Conservation (phyloP, 352 stramenopile genomes). For the Phytophthora pini region DNA sequence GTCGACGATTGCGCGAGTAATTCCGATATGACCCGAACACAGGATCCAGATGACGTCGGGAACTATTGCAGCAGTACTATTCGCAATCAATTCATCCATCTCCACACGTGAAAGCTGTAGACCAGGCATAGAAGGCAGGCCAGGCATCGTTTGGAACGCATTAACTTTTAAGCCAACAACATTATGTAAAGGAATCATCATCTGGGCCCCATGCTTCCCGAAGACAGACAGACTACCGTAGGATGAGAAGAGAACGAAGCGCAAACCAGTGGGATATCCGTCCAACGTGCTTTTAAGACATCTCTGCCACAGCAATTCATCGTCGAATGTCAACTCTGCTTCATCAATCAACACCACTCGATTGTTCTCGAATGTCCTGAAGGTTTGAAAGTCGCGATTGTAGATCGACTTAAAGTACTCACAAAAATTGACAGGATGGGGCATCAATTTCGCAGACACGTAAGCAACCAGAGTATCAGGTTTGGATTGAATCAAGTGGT, state of each 20-base stretch:
- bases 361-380: conserved; percentile 11
- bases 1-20: conserved; percentile 1
- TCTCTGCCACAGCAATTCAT: conserved; percentile 30
- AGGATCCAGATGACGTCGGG: neutral
- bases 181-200: conserved; percentile 28
- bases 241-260: conserved; percentile 39
- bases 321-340: conserved; percentile 29
- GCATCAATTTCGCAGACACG: conserved; percentile 24
- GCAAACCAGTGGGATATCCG: conserved; percentile 17
- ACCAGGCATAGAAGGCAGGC: conserved; percentile 20
- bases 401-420: conserved; percentile 34
- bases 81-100: conserved; percentile 31
- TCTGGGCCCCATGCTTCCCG: conserved; percentile 21
- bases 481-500: too few species aligned
- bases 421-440: conserved; percentile 12
- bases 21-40: too few species aligned
- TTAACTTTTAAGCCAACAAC: conserved; percentile 32
- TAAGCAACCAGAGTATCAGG: conserved; percentile 19
- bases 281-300: conserved; percentile 30
- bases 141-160: neutral
- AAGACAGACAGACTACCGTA: conserved; percentile 22
- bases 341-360: conserved; percentile 32
- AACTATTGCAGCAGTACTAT: conserved; percentile 23
- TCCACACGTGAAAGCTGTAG: conserved; percentile 29
- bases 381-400: conserved; percentile 27